Percentiles rank a stretch among this genome's conserved stretches.
Evolutionary conservation across 1,139 yeast genomes (phyloP).

Genomic region (Meyerozyma sp.): DNA sequence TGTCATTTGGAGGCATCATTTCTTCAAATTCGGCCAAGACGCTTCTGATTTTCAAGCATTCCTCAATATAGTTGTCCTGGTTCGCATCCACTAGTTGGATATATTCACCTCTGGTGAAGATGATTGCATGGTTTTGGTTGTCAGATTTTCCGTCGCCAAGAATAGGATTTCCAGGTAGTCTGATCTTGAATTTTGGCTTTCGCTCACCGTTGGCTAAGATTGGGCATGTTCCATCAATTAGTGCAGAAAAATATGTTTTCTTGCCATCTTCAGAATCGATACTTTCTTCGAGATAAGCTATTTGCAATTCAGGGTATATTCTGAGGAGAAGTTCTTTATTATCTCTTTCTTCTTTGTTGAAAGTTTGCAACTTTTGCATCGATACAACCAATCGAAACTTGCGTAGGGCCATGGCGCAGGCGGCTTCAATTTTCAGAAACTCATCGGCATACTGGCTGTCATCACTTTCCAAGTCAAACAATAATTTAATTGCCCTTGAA

Average conservation of each 20-base stretch:
- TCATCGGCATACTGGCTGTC: constrained; percentile 13
- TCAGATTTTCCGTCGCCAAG: constrained; percentile 56
- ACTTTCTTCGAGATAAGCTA: constrained; percentile 38
- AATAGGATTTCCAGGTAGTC: constrained; percentile 49
- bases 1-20: constrained; percentile 24
- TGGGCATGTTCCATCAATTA: constrained; percentile 44
- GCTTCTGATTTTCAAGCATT: constrained; percentile 49
- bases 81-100: constrained; percentile 52
- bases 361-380: constrained; percentile 36
- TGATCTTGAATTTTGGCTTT: constrained; percentile 38
- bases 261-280: constrained; percentile 20
- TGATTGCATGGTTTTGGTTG: constrained; percentile 48
- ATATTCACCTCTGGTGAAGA: constrained; percentile 50
- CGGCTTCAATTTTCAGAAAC: constrained; percentile 28
- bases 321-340: constrained; percentile 30
- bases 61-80: constrained; percentile 53
- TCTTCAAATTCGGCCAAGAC: constrained; percentile 50
- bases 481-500: constrained; percentile 44
- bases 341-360: constrained; percentile 32
- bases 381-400: constrained; percentile 43
- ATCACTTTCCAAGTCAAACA: constrained; percentile 39
- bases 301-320: constrained; percentile 44
- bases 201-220: constrained; percentile 29
- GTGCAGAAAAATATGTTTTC: constrained; percentile 25
- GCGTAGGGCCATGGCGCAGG: constrained; percentile 36